Evolutionary conservation across 2,329 filamentous ascomycete species (phyloP).

Genomic region (Cadophora malorum): DNA sequence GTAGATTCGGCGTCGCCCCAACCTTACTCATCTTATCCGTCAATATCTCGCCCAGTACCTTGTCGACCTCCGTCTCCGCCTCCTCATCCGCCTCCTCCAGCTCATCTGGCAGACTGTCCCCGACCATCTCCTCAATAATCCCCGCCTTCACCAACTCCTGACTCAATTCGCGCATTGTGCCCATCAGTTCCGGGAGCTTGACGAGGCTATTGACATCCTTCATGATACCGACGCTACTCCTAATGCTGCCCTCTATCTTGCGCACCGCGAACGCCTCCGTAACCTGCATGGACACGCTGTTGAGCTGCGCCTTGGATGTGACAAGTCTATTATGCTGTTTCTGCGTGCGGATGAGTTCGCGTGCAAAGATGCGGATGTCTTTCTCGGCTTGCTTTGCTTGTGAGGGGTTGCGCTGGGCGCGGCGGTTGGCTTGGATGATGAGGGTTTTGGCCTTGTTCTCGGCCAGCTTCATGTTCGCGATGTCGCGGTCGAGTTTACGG

Average conservation of each 20-base stretch:
- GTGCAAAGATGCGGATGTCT: conserved; percentile 87
- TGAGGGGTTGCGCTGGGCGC: conserved; percentile 79
- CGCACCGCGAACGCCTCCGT: conserved; percentile 94
- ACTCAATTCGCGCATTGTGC: conserved; percentile 87
- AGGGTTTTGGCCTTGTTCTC: conserved; percentile 85
- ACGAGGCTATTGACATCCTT: conserved; percentile 92
- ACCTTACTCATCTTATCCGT: conserved; percentile 79
- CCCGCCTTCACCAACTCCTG: conserved; percentile 92
- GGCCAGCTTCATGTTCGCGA: conserved; percentile 75
- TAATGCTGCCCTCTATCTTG: conserved; percentile 93
- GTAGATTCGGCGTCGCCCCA: conserved; percentile 62
- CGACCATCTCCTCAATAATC: conserved; percentile 97
- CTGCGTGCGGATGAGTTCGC: conserved; percentile 83
- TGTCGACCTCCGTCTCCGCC: conserved; percentile 85
- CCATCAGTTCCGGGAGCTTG: conserved; percentile 81
- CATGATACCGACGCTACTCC: conserved; percentile 90
- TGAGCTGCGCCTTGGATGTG: conserved; percentile 90
- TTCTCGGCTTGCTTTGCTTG: conserved; percentile 79
- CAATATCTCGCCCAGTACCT: conserved; percentile 88
- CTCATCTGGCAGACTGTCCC: conserved; percentile 81
- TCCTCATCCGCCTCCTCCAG: conserved; percentile 76
- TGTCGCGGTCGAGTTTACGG: conserved; percentile 94
- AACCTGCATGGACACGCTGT: conserved; percentile 96
- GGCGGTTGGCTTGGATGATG: conserved; percentile 82
- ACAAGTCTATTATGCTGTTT: conserved; percentile 76